Evolutionary conservation across 2,329 filamentous ascomycete genomes (phyloP).

Genomic region (Fusarium sp.): DNA sequence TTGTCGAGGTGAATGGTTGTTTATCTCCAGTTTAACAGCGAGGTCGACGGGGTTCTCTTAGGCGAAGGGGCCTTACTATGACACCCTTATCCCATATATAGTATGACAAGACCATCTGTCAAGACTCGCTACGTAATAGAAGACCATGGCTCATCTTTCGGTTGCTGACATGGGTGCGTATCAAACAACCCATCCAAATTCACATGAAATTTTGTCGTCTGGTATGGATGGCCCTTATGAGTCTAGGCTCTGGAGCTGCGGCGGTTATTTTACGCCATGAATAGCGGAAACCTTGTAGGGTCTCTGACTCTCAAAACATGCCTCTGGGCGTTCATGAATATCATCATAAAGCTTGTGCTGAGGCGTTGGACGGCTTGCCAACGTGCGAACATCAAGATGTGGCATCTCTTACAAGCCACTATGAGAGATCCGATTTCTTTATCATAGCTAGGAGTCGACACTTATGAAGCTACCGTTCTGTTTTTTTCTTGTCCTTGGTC

Average conservation of each 20-base stretch:
- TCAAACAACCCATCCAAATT: neutral
- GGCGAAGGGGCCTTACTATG: conserved; percentile 9
- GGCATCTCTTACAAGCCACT: neutral
- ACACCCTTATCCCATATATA: neutral
- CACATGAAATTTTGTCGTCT: conserved; percentile 18
- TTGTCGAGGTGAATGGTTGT: conserved; percentile 17
- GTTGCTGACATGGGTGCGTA: neutral
- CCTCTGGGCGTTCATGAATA: conserved; percentile 11
- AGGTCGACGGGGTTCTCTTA: conserved; percentile 12
- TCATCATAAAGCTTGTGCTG: conserved; percentile 15
- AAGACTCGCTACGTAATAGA: neutral
- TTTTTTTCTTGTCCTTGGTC: neutral
- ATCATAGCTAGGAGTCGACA: neutral
- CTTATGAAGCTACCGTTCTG: neutral
- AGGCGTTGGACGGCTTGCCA: neutral
- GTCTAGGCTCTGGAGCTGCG: conserved; percentile 17
- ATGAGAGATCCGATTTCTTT: neutral
- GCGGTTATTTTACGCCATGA: conserved; percentile 29
- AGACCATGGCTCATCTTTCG: neutral
- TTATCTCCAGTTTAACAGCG: conserved; percentile 18
- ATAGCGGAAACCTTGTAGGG: conserved; percentile 27
- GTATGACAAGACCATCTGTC: neutral
- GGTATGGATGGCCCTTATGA: conserved; percentile 21
- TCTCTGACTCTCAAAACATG: conserved; percentile 1
- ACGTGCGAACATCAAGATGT: neutral